These are phyloP conservation scores for Prunus yedoensis DNA, from an alignment of 331 rosid species.

Conservation along the genomic window DNA sequence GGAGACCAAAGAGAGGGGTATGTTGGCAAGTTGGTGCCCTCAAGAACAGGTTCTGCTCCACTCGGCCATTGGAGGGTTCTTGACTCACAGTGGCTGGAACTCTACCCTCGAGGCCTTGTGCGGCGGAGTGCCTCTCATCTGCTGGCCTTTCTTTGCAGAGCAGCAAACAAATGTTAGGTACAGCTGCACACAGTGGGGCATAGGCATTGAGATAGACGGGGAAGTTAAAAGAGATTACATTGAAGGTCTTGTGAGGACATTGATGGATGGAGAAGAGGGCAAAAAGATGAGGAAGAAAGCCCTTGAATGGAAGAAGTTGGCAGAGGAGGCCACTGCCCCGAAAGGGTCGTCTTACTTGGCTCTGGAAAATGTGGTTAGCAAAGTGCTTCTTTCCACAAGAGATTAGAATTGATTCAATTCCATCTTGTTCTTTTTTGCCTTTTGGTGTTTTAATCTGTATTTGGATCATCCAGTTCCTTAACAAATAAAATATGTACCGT, in stretches of 20 bases:
- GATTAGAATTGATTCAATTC: background rate
- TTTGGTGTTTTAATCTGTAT: too few species aligned
- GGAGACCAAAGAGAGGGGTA: constrained; percentile 39
- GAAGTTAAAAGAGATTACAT: constrained; percentile 43
- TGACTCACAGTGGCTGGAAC: constrained; percentile 53
- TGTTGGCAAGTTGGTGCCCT: constrained; percentile 55
- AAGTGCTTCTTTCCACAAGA: constrained; percentile 18
- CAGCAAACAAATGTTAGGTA: constrained; percentile 47
- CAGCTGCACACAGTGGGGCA: constrained; percentile 52
- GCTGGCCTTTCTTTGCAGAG: constrained; percentile 51
- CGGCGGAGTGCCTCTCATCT: constrained; percentile 37
- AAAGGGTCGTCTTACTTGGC: constrained; percentile 44
- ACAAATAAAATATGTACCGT: too few species aligned
- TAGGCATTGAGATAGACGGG: constrained; percentile 61
- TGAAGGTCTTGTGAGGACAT: constrained; percentile 45
- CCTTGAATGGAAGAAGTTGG: constrained; percentile 45
- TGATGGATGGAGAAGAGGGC: constrained; percentile 49
- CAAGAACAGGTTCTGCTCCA: constrained; percentile 45
- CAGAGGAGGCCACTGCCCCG: constrained; percentile 14
- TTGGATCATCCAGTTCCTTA: too few species aligned
- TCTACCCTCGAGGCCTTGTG: constrained; percentile 35
- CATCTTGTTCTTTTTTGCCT: too few species aligned
- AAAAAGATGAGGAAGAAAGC: constrained; percentile 43
- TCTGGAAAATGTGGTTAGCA: constrained; percentile 29
- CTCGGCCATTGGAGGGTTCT: constrained; percentile 41